Evolutionary conservation across 495 filamentous ascomycete genomes (phyloP).

Genomic region (Xylaria longipes): DNA sequence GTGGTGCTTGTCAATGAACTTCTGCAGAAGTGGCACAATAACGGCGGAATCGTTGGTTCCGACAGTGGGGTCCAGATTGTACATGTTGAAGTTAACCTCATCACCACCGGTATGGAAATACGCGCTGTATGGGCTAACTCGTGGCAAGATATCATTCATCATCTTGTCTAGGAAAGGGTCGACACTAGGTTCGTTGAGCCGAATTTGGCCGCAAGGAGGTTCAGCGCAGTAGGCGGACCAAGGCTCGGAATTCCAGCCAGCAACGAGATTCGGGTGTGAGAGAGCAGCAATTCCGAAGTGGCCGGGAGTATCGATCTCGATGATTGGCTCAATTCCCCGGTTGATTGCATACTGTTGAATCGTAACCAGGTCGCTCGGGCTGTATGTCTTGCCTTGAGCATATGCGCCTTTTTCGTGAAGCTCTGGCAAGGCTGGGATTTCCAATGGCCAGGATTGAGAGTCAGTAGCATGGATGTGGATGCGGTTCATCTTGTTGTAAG

Average conservation of each 20-base stretch:
- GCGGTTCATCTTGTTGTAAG: conserved; percentile 80
- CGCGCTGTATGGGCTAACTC: conserved; percentile 65
- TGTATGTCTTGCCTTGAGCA: conserved; percentile 63
- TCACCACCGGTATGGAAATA: conserved; percentile 88
- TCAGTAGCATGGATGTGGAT: conserved; percentile 82
- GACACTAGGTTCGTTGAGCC: conserved; percentile 72
- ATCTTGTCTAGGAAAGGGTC: conserved; percentile 71
- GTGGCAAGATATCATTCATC: conserved; percentile 73
- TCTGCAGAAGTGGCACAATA: conserved; percentile 73
- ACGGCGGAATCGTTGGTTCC: conserved; percentile 64
- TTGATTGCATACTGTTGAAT: conserved; percentile 71
- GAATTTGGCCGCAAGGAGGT: conserved; percentile 77
- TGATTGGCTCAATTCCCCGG: conserved; percentile 72
- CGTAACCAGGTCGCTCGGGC: conserved; percentile 62
- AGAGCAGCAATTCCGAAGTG: conserved; percentile 70
- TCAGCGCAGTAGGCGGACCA: conserved; percentile 73
- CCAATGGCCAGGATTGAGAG: conserved; percentile 83
- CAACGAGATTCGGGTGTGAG: conserved; percentile 74
- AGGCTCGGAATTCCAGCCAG: conserved; percentile 71
- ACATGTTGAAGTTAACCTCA: conserved; percentile 78
- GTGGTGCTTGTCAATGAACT: conserved; percentile 71
- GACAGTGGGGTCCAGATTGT: conserved; percentile 73
- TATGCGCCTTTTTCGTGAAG: conserved; percentile 75
- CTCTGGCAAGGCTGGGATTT: conserved; percentile 73
- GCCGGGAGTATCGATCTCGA: conserved; percentile 85